Evolutionary conservation across 2,329 filamentous ascomycete species (phyloP).

Genomic region (Bimuria novae-zelandiae): DNA sequence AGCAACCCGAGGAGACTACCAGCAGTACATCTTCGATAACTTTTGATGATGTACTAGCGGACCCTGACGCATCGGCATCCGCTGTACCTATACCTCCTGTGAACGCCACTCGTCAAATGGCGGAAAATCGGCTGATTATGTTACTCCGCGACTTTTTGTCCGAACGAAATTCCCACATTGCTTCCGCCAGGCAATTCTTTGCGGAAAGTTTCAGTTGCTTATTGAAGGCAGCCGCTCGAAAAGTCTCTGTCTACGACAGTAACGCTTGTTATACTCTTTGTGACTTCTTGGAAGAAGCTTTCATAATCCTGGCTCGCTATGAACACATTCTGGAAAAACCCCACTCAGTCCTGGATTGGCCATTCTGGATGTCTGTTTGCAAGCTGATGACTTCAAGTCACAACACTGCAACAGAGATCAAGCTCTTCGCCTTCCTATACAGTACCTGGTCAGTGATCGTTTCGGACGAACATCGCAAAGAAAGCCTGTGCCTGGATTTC

Average conservation of each 20-base stretch:
- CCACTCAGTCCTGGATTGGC: constrained; percentile 69
- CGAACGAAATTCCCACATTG: constrained; percentile 59
- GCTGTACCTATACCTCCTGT: constrained; percentile 66
- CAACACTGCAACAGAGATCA: constrained; percentile 88
- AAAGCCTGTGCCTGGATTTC: constrained; percentile 72
- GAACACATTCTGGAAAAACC: constrained; percentile 50
- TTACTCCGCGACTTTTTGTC: constrained; percentile 80
- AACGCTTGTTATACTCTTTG: constrained; percentile 87
- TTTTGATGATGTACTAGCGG: constrained; percentile 68
- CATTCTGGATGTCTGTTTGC: constrained; percentile 84
- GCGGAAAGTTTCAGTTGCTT: constrained; percentile 74
- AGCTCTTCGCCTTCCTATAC: constrained; percentile 80
- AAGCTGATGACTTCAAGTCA: constrained; percentile 79
- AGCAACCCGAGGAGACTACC: constrained; percentile 36
- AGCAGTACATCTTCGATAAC: constrained; percentile 57
- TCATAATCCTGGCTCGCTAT: constrained; percentile 70
- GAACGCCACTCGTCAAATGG: constrained; percentile 79
- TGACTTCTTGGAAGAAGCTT: constrained; percentile 83
- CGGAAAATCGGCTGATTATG: constrained; percentile 84
- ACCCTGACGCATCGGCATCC: constrained; percentile 69
- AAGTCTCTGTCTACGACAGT: constrained; percentile 80
- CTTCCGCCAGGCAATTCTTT: constrained; percentile 69
- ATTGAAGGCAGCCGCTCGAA: constrained; percentile 73
- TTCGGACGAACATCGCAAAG: constrained; percentile 68
- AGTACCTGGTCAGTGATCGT: constrained; percentile 76